phyloP scores from a whole-genome alignment of 75 land plant genomes.

The Picea glauca region DNA sequence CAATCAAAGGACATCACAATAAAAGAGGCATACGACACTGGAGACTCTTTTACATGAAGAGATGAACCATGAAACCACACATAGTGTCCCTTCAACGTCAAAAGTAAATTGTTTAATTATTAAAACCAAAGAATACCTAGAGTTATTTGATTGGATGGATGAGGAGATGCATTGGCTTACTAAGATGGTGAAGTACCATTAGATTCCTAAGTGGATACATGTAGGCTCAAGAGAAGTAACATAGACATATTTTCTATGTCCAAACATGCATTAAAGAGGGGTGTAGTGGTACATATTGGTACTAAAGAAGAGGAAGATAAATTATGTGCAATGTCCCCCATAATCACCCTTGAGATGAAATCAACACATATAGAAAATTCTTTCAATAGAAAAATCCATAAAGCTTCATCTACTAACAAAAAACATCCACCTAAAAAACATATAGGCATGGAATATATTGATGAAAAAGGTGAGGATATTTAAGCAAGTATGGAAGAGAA shows the following conservation, averaged over 20 bases:
- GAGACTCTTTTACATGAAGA: slow-evolving; percentile 96
- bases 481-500: slow-evolving; percentile 67
- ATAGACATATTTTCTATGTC: slow-evolving; percentile 64
- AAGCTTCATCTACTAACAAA: slow-evolving; percentile 29
- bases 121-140: slow-evolving; percentile 87
- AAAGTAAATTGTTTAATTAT: slow-evolving; percentile 99
- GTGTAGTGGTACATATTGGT: slow-evolving; percentile 42
- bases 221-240: slow-evolving; percentile 82
- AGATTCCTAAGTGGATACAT: slow-evolving; percentile 47
- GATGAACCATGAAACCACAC: slow-evolving; percentile 91
- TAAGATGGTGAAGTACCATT: slow-evolving; percentile 58
- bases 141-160: slow-evolving; percentile 97
- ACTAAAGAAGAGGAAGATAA: slow-evolving; percentile 49
- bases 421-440: slow-evolving; percentile 26
- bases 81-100: slow-evolving; percentile 95
- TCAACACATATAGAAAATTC: slow-evolving; percentile 4
- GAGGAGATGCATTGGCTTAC: slow-evolving; percentile 90
- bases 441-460: slow-evolving; percentile 28
- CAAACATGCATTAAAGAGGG: slow-evolving; percentile 69
- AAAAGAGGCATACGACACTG: slow-evolving; percentile 88
- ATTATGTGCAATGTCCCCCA: slow-evolving; percentile 25
- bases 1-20: slow-evolving; percentile 98
- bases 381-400: slow-evolving; percentile 32
- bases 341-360: slow-evolving; percentile 32
- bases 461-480: slow-evolving; percentile 53